A percentile compares a stretch with the other conserved stretches of the same genome.
Conservation (phyloP, 768 basidiomycete species). For the Lentinus brumalis region DNA sequence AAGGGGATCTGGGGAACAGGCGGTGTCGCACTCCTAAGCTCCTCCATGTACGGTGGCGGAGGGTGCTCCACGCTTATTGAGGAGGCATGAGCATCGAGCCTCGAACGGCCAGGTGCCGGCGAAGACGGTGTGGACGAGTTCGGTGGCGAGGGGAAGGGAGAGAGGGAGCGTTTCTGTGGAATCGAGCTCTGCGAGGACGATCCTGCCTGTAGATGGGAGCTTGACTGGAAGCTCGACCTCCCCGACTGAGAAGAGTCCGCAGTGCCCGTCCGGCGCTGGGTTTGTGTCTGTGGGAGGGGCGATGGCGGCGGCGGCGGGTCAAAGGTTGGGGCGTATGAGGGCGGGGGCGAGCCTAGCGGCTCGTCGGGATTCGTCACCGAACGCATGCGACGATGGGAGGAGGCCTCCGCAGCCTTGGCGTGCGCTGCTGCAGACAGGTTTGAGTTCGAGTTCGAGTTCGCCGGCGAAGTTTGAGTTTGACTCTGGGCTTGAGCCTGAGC, state of each 20-base stretch:
- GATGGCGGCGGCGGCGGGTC: constrained; percentile 7
- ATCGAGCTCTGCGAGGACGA: constrained; percentile 11
- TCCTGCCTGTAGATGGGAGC: not conserved
- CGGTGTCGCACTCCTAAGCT: constrained; percentile 9
- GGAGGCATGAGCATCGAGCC: constrained; percentile 19
- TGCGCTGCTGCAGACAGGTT: constrained; percentile 4
- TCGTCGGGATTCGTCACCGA: constrained; percentile 20
- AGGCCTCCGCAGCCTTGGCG: constrained; percentile 16
- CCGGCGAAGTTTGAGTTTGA: too few relatives aligned
- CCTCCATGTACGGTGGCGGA: constrained; percentile 22
- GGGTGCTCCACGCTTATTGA: constrained; percentile 23
- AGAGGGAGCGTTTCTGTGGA: constrained; percentile 18
- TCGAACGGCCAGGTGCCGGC: constrained; percentile 11
- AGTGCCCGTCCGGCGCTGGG: not conserved
- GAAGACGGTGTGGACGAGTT: constrained; percentile 14
- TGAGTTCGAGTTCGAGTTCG: not conserved
- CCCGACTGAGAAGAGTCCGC: constrained; percentile 12
- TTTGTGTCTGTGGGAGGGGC: not conserved
- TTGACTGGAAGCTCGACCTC: constrained; percentile 9
- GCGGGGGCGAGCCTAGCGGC: constrained; percentile 17
- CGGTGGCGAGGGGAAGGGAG: constrained; percentile 18
- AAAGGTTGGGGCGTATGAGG: constrained; percentile 11
- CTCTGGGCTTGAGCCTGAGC: not conserved
- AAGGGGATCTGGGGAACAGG: not conserved
- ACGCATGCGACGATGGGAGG: constrained; percentile 16